Conservation (phyloP, 352 stramenopile species). For the Pythium volutum region DNA sequence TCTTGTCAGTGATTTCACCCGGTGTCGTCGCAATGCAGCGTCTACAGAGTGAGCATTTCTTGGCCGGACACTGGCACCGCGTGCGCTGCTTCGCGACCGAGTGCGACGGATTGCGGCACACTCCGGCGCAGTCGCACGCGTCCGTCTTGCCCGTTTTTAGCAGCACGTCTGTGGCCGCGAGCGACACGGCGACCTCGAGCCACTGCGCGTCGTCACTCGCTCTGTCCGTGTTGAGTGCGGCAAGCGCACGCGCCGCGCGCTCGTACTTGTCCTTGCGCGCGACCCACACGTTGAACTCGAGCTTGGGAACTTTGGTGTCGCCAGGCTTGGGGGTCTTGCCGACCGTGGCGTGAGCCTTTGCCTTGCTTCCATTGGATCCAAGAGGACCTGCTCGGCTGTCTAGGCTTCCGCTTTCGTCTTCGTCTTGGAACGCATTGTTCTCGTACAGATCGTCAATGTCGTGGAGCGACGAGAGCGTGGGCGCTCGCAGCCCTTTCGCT, state of each 20-base stretch:
- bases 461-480: conserved; percentile 38
- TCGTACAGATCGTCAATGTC: conserved; percentile 78
- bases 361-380: too few species aligned
- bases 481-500: not conserved
- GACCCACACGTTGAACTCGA: conserved; percentile 85
- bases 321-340: not conserved
- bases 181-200: conserved; percentile 68
- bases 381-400: too few species aligned
- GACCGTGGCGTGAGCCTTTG: too few species aligned
- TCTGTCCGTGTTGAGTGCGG: conserved; percentile 62
- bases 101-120: conserved; percentile 60
- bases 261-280: conserved; percentile 87
- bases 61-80: conserved; percentile 72
- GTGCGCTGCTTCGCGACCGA: conserved; percentile 72
- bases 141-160: conserved; percentile 72
- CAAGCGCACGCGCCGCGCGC: conserved; percentile 56
- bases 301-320: conserved; percentile 17
- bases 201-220: conserved; percentile 55
- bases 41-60: conserved; percentile 76
- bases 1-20: conserved; percentile 63
- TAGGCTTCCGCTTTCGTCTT: conserved; percentile 29
- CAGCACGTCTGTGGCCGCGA: conserved; percentile 75
- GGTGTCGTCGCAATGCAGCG: conserved; percentile 59
- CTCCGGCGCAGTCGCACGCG: conserved; percentile 61
- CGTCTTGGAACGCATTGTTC: conserved; percentile 69